These are phyloP conservation scores for Pseudocercospora fuligena DNA, from an alignment of 2,329 filamentous ascomycete species.

Conservation along the genomic window DNA sequence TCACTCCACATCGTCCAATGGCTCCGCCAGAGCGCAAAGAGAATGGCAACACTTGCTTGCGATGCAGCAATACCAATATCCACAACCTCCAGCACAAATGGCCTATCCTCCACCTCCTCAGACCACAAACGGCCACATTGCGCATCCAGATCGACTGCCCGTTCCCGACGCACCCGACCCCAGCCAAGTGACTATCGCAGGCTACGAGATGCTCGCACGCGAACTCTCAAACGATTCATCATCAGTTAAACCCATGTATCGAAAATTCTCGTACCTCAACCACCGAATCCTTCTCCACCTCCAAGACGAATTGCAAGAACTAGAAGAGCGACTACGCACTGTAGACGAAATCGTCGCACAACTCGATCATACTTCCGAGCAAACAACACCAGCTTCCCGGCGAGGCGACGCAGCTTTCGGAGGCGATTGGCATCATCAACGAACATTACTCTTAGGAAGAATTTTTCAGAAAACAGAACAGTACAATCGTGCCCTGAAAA, in stretches of 20 bases:
- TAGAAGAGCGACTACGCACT: slow-evolving; percentile 76
- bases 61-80: slow-evolving; percentile 34
- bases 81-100: slow-evolving; percentile 17
- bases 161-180: slow-evolving; percentile 40
- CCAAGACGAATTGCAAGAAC: slow-evolving; percentile 80
- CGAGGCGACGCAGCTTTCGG: slow-evolving; percentile 61
- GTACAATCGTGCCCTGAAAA: slow-evolving; percentile 67
- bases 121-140: slow-evolving; percentile 22
- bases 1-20: slow-evolving; percentile 32
- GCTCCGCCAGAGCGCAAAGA: slow-evolving; percentile 27
- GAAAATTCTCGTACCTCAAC: slow-evolving; percentile 80
- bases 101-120: slow-evolving; percentile 21
- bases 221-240: slow-evolving; percentile 49
- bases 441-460: slow-evolving; percentile 64
- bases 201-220: slow-evolving; percentile 67
- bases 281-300: slow-evolving; percentile 81
- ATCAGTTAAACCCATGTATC: slow-evolving; percentile 67
- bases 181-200: slow-evolving; percentile 45
- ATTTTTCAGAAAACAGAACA: slow-evolving; percentile 70
- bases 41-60: slow-evolving; percentile 35
- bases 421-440: slow-evolving; percentile 63
- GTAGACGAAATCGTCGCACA: slow-evolving; percentile 67
- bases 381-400: slow-evolving; percentile 60
- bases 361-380: slow-evolving; percentile 30
- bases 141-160: slow-evolving; percentile 29